These are phyloP conservation scores for Hondaea fermentalgiana DNA, from an alignment of 108 stramenopile species.

Conservation along the genomic window DNA sequence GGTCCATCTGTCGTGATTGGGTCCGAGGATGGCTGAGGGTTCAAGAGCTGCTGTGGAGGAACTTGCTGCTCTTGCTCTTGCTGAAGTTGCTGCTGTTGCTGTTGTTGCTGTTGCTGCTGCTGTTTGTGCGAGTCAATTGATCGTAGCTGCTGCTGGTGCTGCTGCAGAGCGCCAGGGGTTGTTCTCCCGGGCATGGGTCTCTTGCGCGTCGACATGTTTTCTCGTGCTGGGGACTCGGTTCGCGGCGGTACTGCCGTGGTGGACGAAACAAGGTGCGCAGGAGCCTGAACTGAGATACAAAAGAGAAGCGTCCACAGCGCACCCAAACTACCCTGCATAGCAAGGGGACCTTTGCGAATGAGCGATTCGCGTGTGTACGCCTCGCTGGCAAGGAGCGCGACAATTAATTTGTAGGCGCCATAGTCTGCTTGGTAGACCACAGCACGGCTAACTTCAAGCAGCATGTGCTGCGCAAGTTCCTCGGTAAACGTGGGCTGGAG, in stretches of 20 bases:
- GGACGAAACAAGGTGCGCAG: not conserved
- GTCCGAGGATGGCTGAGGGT: too few relatives aligned
- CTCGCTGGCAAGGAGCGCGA: not conserved
- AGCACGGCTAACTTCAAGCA: not conserved
- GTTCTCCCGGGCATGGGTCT: not conserved
- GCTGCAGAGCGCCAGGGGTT: not conserved
- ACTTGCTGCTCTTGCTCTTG: too few relatives aligned
- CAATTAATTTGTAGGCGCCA: not conserved
- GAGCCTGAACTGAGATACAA: not conserved
- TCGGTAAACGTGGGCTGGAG: not conserved
- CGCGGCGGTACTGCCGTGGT: not conserved
- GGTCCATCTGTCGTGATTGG: too few relatives aligned
- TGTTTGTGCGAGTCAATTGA: too few relatives aligned
- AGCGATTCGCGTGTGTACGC: not conserved
- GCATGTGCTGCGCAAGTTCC: not conserved
- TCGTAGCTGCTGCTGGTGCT: not conserved
- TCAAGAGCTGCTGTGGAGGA: too few relatives aligned
- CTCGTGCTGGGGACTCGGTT: not conserved
- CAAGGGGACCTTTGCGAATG: not conserved
- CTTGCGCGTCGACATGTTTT: not conserved
- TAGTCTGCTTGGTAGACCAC: not conserved
- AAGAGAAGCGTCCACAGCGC: slow-evolving; percentile 1
- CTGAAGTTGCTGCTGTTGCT: too few relatives aligned
- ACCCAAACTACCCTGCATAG: not conserved
- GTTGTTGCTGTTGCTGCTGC: too few relatives aligned